A percentile compares a stretch with the other conserved stretches of the same genome.
phyloP scores from a whole-genome alignment of 163 green algal genomes.

The Picocystis sp. region DNA sequence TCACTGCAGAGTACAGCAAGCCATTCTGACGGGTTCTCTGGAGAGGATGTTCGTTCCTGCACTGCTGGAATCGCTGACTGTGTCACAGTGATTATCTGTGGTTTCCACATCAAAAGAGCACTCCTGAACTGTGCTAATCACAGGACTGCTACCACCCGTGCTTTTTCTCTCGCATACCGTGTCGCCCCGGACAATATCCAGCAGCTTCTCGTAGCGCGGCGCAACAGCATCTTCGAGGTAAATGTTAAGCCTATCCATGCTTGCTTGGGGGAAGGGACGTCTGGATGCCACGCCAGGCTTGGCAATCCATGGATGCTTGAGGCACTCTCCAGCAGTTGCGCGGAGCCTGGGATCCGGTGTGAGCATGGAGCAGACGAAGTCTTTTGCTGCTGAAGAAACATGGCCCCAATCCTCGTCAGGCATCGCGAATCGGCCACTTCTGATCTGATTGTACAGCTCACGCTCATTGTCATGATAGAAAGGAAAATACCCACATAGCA shows the following conservation, averaged over 20 bases:
- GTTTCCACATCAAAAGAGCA: too few species aligned
- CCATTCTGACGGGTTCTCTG: too few species aligned
- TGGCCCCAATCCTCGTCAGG: slow-evolving; percentile 9
- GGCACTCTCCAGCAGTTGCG: background rate
- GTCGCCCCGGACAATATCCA: too few species aligned
- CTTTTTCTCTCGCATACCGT: too few species aligned
- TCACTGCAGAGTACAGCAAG: too few species aligned
- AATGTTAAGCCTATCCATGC: slow-evolving; percentile 4
- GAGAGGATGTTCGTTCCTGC: too few species aligned
- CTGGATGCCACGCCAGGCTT: slow-evolving; percentile 8
- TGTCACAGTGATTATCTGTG: too few species aligned
- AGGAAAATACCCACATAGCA: slow-evolving; percentile 13
- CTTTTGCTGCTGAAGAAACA: slow-evolving; percentile 7
- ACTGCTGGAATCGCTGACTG: too few species aligned
- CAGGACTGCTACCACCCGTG: too few species aligned
- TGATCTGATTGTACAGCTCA: slow-evolving; percentile 11
- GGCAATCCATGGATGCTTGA: slow-evolving; percentile 4
- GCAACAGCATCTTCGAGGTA: background rate
- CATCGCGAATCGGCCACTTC: slow-evolving; percentile 8
- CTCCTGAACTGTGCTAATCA: too few species aligned
- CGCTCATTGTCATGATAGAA: slow-evolving; percentile 14
- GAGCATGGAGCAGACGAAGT: slow-evolving; percentile 9
- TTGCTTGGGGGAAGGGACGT: slow-evolving; percentile 5
- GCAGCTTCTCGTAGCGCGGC: too few species aligned
- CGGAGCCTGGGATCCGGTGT: slow-evolving; percentile 2